A percentile compares a stretch with the other conserved stretches of the same genome.
Conservation (phyloP, 2,329 filamentous ascomycete species). For the Zymoseptoria pseudotritici region DNA sequence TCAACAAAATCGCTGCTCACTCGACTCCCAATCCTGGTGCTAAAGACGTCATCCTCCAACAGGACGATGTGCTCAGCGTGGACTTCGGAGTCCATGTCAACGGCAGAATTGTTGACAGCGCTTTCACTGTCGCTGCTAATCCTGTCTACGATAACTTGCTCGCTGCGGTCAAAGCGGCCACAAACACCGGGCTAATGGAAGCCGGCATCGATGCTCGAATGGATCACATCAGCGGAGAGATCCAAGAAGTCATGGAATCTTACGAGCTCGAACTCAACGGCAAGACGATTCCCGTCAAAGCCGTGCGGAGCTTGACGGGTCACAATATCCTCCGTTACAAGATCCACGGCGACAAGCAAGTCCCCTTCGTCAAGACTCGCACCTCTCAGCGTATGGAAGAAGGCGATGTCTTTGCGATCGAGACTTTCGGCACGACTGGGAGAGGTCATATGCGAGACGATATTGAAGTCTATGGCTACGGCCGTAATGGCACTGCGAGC, state of each 20-base stretch:
- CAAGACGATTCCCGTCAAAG: slow-evolving; percentile 70
- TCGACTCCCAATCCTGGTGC: slow-evolving; percentile 84
- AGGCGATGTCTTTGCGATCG: slow-evolving; percentile 88
- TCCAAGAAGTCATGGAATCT: slow-evolving; percentile 90
- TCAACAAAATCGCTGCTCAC: slow-evolving; percentile 81
- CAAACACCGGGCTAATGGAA: slow-evolving; percentile 71
- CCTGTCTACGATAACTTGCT: slow-evolving; percentile 62
- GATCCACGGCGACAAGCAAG: slow-evolving; percentile 88
- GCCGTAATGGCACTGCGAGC: slow-evolving; percentile 62
- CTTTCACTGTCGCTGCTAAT: slow-evolving; percentile 62
- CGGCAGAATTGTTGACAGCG: slow-evolving; percentile 63
- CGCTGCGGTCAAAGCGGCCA: slow-evolving; percentile 59
- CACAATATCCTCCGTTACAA: slow-evolving; percentile 84
- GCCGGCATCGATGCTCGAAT: slow-evolving; percentile 89
- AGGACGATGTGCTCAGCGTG: slow-evolving; percentile 66
- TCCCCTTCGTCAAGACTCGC: slow-evolving; percentile 83
- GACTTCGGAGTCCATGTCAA: slow-evolving; percentile 67
- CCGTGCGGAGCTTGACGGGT: slow-evolving; percentile 79
- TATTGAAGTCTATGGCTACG: slow-evolving; percentile 82
- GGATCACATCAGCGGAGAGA: slow-evolving; percentile 72
- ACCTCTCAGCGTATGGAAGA: slow-evolving; percentile 97
- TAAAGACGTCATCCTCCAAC: slow-evolving; percentile 63
- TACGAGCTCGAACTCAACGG: slow-evolving; percentile 82
- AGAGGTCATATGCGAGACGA: slow-evolving; percentile 83
- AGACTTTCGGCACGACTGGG: slow-evolving; percentile 91